These are phyloP conservation scores for Phymatotrichopsis omnivora DNA, from an alignment of 2,329 filamentous ascomycete genomes.

Conservation along the genomic window DNA sequence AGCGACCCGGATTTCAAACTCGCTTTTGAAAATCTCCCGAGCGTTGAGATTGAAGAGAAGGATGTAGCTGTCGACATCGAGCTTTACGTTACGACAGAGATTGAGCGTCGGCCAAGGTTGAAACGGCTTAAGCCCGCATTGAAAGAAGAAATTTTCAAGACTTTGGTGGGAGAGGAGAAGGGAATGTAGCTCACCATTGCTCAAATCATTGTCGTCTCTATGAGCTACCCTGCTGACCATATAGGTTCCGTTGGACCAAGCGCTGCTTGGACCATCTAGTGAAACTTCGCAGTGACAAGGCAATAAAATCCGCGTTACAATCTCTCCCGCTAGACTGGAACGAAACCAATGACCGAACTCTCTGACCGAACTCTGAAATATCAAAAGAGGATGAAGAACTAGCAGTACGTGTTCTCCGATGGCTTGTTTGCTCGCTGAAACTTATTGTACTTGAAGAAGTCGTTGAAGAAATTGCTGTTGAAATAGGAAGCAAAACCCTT, in stretches of 20 bases:
- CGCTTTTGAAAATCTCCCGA: not conserved
- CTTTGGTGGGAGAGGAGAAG: not conserved
- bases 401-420: constrained; percentile 30
- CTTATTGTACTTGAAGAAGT: constrained; percentile 31
- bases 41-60: not conserved
- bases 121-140: not conserved
- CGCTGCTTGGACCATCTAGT: not conserved
- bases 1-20: not conserved
- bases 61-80: not conserved
- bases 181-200: not conserved
- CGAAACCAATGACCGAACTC: constrained; percentile 30
- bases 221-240: not conserved
- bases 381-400: constrained; percentile 20
- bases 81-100: not conserved
- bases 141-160: not conserved
- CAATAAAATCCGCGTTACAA: constrained; percentile 1
- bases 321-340: constrained; percentile 24
- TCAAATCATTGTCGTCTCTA: too few species aligned
- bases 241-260: constrained; percentile 3
- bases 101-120: not conserved
- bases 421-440: constrained; percentile 28
- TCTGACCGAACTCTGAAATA: constrained; percentile 26
- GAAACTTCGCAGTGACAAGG: not conserved
- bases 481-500: not conserved
- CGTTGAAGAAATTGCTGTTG: constrained; percentile 13